Percentiles rank a stretch among this genome's conserved stretches.
phyloP scores from a whole-genome alignment of 2,329 filamentous ascomycete genomes.

The Fusarium sp. region DNA sequence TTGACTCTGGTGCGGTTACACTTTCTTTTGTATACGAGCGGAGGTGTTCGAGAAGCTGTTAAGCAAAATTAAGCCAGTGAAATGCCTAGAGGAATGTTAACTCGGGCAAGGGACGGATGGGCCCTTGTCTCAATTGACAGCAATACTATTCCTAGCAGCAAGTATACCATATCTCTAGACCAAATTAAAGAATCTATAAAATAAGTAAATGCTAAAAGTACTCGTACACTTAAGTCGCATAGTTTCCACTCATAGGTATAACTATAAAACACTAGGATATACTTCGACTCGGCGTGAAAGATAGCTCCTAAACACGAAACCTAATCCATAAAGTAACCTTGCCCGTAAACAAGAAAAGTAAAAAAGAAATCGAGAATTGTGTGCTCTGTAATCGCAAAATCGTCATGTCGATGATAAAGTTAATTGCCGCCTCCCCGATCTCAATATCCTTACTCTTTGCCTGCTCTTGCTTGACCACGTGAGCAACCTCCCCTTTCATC shows the following conservation, averaged over 20 bases:
- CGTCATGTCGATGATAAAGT: too few relatives aligned
- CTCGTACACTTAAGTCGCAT: not conserved
- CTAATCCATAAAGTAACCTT: not conserved
- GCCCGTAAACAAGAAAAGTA: not conserved
- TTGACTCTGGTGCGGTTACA: constrained; percentile 8
- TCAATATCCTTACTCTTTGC: too few relatives aligned
- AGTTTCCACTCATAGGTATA: not conserved
- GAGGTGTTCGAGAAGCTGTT: not conserved
- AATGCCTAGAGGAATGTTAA: not conserved
- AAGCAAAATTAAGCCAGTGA: not conserved
- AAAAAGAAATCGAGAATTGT: too few relatives aligned
- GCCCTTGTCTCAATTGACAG: not conserved
- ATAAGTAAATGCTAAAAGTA: not conserved
- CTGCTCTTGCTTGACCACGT: too few relatives aligned
- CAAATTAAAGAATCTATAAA: not conserved
- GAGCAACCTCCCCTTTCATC: too few relatives aligned
- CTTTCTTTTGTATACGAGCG: not conserved
- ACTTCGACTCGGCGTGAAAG: not conserved
- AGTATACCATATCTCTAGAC: not conserved
- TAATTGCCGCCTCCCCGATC: too few relatives aligned
- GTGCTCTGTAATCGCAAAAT: too few relatives aligned
- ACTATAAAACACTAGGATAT: not conserved
- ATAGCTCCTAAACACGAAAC: not conserved
- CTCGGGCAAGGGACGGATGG: not conserved
- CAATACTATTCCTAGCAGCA: not conserved